Base-by-base conservation (phyloP, 768 basidiomycete species). In the Leccinum boreale region DNA sequence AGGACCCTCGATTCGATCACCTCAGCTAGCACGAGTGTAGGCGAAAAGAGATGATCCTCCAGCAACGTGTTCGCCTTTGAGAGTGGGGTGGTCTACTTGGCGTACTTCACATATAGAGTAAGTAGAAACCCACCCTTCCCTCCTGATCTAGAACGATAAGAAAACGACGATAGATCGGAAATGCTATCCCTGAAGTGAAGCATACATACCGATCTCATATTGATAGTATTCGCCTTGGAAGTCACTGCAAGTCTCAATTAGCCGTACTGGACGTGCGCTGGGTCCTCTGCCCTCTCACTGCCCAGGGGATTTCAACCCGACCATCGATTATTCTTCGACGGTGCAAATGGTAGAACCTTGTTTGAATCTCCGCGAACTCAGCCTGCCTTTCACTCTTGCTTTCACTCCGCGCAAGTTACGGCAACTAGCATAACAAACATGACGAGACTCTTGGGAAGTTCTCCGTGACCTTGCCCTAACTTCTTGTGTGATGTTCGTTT, bases 11-110 rank as follows among this genome's bases (percentile, higher is more conserved):
- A 69, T 69, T 90, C 86, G 10, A 91, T 83, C 26, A 78, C 73
- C 65, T 90, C 86, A 3, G 85, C 84, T 17, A 90, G 76, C 55
- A 85, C 79, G 8, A 90, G 75, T 9, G 82, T 80, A 15, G 86
- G 87, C 39, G 85, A 89, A 67, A 89, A 90, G 3, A 89, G 75
- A 60, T 87, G 85, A 70, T 90, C 87, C 50, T 87, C 88, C 21
- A 90, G 75, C 10, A 89, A 76, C 14, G 85, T 87, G 59, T 83
- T 87, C 28, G 87, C 85, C 86, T 89, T 68, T 39, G 1, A 48
- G 19, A 48, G 33, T 53, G 45, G 12, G 15, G 3, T 42, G 26
- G 45, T 45, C 36, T 31, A 44, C 17, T 12, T 42, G 42, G 33
- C 10, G 29, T 21, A 6, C 50, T 21, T 48, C 44, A 2, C n/a